Conservation (phyloP, 2,329 filamentous ascomycete species). For the Epichloe hybrida region DNA sequence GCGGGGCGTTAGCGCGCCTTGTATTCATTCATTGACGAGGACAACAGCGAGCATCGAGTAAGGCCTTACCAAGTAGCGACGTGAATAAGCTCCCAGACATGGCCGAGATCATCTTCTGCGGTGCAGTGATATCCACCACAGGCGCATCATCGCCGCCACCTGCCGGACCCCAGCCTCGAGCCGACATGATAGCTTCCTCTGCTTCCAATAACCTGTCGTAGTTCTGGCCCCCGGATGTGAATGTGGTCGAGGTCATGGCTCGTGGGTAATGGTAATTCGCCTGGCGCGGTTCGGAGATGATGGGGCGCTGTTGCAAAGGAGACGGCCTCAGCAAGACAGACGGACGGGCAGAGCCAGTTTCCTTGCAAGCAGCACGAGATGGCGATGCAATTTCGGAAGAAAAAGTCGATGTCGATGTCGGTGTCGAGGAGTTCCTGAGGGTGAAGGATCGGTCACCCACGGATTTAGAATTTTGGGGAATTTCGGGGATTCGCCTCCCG, state of each 20-base stretch:
- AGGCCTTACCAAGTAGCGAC: slow-evolving; percentile 63
- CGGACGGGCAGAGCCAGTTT: background rate
- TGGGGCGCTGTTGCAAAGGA: background rate
- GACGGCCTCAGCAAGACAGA: background rate
- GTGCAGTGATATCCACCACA: slow-evolving; percentile 57
- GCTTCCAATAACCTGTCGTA: slow-evolving; percentile 15
- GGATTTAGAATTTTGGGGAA: background rate
- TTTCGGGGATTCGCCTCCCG: background rate
- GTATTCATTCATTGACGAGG: too few relatives aligned
- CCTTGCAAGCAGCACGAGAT: slow-evolving; percentile 1
- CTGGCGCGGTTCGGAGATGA: background rate
- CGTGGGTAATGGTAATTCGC: background rate
- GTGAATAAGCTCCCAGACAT: slow-evolving; percentile 83
- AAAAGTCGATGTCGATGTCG: background rate
- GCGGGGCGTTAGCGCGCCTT: background rate
- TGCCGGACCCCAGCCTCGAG: slow-evolving; percentile 8
- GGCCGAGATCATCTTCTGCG: slow-evolving; percentile 91
- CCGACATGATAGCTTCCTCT: slow-evolving; percentile 17
- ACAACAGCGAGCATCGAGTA: background rate
- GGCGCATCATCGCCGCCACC: slow-evolving; percentile 16
- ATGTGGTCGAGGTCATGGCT: slow-evolving; percentile 3
- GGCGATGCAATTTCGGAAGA: background rate
- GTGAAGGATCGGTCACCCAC: too few relatives aligned
- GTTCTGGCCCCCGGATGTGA: slow-evolving; percentile 12
- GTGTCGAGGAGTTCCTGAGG: background rate